phyloP scores from a whole-genome alignment of 192 early-diverging fungal species.

The Dissophora globulifera region DNA sequence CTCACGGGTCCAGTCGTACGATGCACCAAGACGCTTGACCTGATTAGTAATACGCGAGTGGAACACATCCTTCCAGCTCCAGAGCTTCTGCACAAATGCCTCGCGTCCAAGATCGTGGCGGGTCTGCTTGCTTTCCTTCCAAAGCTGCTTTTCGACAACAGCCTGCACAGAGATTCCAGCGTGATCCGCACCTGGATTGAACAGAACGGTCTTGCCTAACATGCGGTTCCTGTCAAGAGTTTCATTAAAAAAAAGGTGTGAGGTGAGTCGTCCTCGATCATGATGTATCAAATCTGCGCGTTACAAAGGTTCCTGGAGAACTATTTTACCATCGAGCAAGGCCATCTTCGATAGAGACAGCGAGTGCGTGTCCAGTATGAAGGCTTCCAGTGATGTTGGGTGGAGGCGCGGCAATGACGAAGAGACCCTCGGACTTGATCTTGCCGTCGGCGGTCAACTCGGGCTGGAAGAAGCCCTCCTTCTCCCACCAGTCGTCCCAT shows the following conservation, averaged over 20 bases:
- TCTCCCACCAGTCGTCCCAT: constrained; percentile 99
- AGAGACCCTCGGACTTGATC: constrained; percentile 78
- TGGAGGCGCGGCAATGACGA: constrained; percentile 95
- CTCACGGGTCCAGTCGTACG: constrained; percentile 93
- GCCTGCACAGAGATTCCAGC: constrained; percentile 97
- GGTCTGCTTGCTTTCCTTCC: constrained; percentile 84
- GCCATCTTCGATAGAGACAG: constrained; percentile 93
- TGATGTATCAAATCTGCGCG: no score
- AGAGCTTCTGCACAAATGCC: constrained; percentile 86
- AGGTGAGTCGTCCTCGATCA: no score
- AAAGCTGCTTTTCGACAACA: constrained; percentile 96
- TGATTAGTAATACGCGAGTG: constrained; percentile 87
- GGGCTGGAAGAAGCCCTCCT: constrained; percentile 91
- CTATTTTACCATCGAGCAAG: constrained; percentile 84
- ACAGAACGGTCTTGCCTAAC: constrained; percentile 95
- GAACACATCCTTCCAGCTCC: constrained; percentile 95
- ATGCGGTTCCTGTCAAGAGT: constrained; percentile 80
- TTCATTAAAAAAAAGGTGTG: background rate
- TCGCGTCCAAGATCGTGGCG: constrained; percentile 96
- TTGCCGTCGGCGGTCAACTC: constrained; percentile 76
- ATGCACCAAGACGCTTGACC: constrained; percentile 88
- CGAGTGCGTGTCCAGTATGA: constrained; percentile 95
- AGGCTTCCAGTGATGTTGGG: constrained; percentile 99
- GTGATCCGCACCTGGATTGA: constrained; percentile 95
- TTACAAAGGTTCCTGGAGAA: no score